A percentile compares a stretch with the other conserved stretches of the same genome.
phyloP scores from a whole-genome alignment of 352 stramenopile genomes.

The Phytophthora uliginosa region DNA sequence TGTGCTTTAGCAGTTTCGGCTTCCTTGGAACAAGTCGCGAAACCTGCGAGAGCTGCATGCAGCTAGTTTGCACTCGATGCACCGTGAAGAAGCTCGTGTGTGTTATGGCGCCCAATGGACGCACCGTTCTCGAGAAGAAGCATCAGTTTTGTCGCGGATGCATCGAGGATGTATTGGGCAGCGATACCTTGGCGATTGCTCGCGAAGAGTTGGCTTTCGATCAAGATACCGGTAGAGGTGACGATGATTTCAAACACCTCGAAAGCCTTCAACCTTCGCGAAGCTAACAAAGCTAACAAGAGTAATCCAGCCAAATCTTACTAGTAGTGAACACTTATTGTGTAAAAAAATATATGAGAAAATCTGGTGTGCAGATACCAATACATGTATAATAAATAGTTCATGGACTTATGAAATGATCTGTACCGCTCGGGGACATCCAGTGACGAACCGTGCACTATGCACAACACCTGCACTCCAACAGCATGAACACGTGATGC shows the following conservation, averaged over 20 bases:
- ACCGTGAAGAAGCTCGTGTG: conserved; percentile 32
- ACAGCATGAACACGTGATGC: neutral
- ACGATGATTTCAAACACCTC: neutral
- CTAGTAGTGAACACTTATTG: too few species aligned
- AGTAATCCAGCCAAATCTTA: too few species aligned
- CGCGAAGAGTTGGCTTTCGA: conserved; percentile 26
- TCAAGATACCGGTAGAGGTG: neutral
- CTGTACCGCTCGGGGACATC: too few species aligned
- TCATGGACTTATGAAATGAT: too few species aligned
- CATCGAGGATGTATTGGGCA: conserved; percentile 16
- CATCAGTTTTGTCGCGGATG: conserved; percentile 30
- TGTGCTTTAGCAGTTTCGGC: conserved; percentile 33
- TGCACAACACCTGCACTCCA: too few species aligned
- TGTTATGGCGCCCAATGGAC: conserved; percentile 23
- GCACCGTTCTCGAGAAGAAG: conserved; percentile 38
- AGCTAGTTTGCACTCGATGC: conserved; percentile 34
- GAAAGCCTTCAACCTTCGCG: neutral
- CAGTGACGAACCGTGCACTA: too few species aligned
- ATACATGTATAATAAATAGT: too few species aligned
- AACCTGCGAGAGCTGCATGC: conserved; percentile 29
- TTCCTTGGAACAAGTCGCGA: conserved; percentile 30
- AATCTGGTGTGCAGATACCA: too few species aligned
- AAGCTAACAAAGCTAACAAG: neutral
- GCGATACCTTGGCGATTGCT: conserved; percentile 32
- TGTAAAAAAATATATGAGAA: too few species aligned